Conservation (phyloP, 139 green algal species). For the Chlorella sp. region DNA sequence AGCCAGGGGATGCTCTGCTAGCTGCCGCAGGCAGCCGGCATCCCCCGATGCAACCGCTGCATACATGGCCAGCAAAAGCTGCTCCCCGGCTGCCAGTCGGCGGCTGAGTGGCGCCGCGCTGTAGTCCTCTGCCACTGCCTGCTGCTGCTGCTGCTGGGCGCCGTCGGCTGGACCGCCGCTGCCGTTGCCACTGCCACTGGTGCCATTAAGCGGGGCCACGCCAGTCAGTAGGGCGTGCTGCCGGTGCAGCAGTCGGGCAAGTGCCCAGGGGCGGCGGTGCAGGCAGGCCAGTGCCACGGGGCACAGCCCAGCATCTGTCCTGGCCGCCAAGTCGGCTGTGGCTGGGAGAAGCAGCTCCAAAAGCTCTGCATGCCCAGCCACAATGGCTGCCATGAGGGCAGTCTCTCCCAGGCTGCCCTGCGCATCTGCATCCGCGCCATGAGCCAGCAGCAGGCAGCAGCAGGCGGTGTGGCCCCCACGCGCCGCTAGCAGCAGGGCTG, state of each 20-base stretch:
- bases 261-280: not conserved
- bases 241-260: not conserved
- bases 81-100: not conserved
- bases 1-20: not conserved
- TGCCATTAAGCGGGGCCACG: no score
- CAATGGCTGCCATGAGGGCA: no score
- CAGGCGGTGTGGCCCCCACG: no score
- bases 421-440: no score
- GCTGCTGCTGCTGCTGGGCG: not conserved
- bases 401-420: no score
- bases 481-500: no score
- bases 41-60: constrained; percentile 6
- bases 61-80: constrained; percentile 1
- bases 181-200: not conserved
- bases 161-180: not conserved
- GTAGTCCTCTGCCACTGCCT: not conserved
- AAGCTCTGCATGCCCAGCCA: no score
- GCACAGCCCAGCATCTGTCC: not conserved
- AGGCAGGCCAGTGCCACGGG: constrained; percentile 16
- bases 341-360: no score
- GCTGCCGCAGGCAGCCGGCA: not conserved
- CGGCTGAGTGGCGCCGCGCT: no score
- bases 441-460: no score
- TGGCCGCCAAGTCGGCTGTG: not conserved
- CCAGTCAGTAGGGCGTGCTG: not conserved